Evolutionary conservation across 1,284 basidiomycete species (phyloP).

Genomic region (Puccinia brachypodii): DNA sequence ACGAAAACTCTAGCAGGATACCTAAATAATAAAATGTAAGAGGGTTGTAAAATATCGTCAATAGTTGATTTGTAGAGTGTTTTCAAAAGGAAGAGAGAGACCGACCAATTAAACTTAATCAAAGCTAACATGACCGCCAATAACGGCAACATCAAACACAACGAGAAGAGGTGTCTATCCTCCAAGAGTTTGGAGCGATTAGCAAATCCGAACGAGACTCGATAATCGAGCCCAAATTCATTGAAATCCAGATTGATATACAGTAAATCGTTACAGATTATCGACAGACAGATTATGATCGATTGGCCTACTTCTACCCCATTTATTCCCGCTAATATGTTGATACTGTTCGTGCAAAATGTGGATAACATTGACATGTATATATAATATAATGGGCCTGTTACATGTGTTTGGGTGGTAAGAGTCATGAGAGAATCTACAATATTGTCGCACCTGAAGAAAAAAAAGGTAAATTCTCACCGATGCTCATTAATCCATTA

Average conservation of each 20-base stretch:
- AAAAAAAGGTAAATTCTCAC: constrained; percentile 59
- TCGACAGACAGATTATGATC: constrained; percentile 83
- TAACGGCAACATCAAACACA: constrained; percentile 95
- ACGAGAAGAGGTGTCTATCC: constrained; percentile 85
- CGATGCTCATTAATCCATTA: constrained; percentile 73
- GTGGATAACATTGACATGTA: constrained; percentile 96
- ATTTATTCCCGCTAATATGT: constrained; percentile 97
- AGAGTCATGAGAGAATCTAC: not conserved
- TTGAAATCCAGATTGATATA: constrained; percentile 67
- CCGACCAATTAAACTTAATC: constrained; percentile 89
- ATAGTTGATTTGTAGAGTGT: too few species aligned
- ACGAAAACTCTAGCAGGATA: constrained; percentile 93
- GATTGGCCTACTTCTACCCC: constrained; percentile 94
- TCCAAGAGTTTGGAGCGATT: constrained; percentile 78
- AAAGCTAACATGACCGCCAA: constrained; percentile 85
- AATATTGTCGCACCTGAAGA: too few species aligned
- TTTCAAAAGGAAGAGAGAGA: constrained; percentile 20
- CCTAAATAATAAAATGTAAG: constrained; percentile 62
- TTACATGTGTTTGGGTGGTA: not conserved
- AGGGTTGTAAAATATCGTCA: too few species aligned
- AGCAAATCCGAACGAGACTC: constrained; percentile 58
- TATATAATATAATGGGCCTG: constrained; percentile 89
- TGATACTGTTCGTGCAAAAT: constrained; percentile 97
- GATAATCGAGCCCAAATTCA: constrained; percentile 16
- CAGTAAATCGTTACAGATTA: constrained; percentile 86